phyloP scores from a whole-genome alignment of 352 stramenopile genomes.

The Blastocystis sp. region DNA sequence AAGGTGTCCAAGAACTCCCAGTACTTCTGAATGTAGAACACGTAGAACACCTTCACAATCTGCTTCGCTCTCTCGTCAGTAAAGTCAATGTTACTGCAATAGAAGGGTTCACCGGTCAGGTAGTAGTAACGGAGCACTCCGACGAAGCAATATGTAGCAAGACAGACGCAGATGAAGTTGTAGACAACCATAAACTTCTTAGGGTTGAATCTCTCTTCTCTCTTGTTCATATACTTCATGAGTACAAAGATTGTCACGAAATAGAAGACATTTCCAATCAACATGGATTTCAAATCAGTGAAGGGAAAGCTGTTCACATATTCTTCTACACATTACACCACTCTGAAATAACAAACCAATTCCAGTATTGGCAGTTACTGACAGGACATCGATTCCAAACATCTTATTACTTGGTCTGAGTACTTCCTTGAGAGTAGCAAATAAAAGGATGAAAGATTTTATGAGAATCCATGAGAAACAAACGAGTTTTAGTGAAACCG shows the following conservation, averaged over 20 bases:
- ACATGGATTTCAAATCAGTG: background rate
- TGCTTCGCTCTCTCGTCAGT: background rate
- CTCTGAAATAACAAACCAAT: background rate
- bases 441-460: conserved; percentile 15
- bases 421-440: background rate
- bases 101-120: background rate
- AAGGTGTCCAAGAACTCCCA: conserved; percentile 61
- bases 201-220: conserved; percentile 51
- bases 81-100: conserved; percentile 45
- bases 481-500: background rate
- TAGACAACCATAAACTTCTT: conserved; percentile 58
- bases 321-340: background rate
- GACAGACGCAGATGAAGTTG: conserved; percentile 42
- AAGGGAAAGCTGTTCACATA: background rate
- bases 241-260: conserved; percentile 31
- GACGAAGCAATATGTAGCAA: conserved; percentile 49
- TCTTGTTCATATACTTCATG: conserved; percentile 50
- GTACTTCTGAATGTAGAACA: conserved; percentile 61
- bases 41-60: conserved; percentile 36
- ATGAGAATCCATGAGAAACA: background rate
- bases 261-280: conserved; percentile 55
- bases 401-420: background rate
- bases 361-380: background rate
- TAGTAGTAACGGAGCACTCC: conserved; percentile 27
- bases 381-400: background rate